A percentile compares a stretch with the other conserved stretches of the same genome.
Evolutionary conservation across 192 early-diverging fungal genomes (phyloP).

Genomic region (Podila clonocystis): DNA sequence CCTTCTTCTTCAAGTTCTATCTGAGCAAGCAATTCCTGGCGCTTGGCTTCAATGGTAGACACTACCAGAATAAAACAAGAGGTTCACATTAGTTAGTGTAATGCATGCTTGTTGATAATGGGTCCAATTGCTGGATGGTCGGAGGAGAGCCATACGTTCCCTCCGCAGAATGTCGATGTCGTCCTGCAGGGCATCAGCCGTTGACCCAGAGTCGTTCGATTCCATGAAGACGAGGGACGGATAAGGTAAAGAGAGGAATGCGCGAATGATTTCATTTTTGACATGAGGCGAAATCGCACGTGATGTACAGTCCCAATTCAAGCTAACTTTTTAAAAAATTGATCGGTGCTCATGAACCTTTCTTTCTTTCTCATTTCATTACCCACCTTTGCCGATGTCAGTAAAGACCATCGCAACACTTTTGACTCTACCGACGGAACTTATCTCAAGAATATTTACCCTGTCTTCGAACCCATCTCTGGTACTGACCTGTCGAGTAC

Average conservation of each 20-base stretch:
- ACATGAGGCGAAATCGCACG: no score
- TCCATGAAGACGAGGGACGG: neutral
- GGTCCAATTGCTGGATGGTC: neutral
- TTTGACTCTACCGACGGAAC: conserved; percentile 23
- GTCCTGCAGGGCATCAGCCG: conserved; percentile 15
- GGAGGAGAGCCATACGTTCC: conserved; percentile 12
- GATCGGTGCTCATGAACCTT: no score
- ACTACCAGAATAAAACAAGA: conserved; percentile 7
- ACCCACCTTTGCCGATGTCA: neutral
- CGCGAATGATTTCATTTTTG: no score
- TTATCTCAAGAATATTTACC: conserved; percentile 21
- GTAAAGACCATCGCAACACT: neutral
- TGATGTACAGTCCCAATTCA: no score
- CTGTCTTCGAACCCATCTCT: conserved; percentile 41
- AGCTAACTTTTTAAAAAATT: no score
- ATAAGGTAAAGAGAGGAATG: neutral
- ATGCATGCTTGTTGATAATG: neutral
- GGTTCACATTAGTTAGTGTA: no score
- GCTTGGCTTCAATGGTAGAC: conserved; percentile 19
- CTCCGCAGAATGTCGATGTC: conserved; percentile 38
- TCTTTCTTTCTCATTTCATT: no score
- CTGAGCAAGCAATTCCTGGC: conserved; percentile 14
- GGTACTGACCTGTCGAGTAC: conserved; percentile 21
- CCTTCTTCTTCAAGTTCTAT: conserved; percentile 33
- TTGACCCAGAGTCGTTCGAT: conserved; percentile 5